Percentiles rank a stretch among this genome's conserved stretches.
Evolutionary conservation across 495 filamentous ascomycete species (phyloP).

Genomic region (Penicillium lagena): DNA sequence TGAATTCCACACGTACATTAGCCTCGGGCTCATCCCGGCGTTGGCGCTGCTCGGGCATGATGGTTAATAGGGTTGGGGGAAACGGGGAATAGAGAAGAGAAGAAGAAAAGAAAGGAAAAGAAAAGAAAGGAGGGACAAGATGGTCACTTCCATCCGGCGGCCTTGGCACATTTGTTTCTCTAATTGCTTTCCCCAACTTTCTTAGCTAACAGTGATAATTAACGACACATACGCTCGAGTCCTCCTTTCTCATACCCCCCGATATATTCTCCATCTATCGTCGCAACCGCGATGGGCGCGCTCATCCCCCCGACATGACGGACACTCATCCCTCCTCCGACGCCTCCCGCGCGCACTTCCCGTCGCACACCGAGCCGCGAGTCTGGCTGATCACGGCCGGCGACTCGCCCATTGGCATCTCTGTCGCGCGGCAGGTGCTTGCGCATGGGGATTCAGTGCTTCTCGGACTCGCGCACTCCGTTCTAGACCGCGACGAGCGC

Average conservation of each 20-base stretch:
- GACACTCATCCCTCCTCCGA: constrained; percentile 32
- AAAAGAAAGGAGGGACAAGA: constrained; percentile 22
- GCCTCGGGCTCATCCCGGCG: constrained; percentile 31
- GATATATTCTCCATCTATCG: not conserved
- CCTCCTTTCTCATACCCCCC: not conserved
- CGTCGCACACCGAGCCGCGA: constrained; percentile 50
- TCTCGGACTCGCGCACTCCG: constrained; percentile 60
- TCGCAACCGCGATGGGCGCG: constrained; percentile 20
- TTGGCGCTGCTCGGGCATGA: constrained; percentile 40
- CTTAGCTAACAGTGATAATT: not conserved
- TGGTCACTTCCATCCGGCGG: constrained; percentile 11
- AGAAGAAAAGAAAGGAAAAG: constrained; percentile 9
- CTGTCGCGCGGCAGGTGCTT: constrained; percentile 66
- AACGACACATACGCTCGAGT: too few relatives aligned
- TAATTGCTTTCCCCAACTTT: constrained; percentile 4
- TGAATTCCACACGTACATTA: constrained; percentile 23
- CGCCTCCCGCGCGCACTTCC: constrained; percentile 44
- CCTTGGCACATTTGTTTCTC: constrained; percentile 15
- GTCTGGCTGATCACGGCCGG: constrained; percentile 89
- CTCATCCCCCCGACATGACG: constrained; percentile 19
- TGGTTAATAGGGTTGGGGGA: constrained; percentile 7
- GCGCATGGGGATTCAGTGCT: constrained; percentile 82
- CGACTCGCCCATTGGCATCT: constrained; percentile 70
- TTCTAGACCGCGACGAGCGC: constrained; percentile 35
- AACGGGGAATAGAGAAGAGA: not conserved